Percentiles rank a stretch among this genome's conserved stretches.
These are phyloP conservation scores for Candolleomyces eurysporus DNA, from an alignment of 768 basidiomycete species.

Conservation along the genomic window DNA sequence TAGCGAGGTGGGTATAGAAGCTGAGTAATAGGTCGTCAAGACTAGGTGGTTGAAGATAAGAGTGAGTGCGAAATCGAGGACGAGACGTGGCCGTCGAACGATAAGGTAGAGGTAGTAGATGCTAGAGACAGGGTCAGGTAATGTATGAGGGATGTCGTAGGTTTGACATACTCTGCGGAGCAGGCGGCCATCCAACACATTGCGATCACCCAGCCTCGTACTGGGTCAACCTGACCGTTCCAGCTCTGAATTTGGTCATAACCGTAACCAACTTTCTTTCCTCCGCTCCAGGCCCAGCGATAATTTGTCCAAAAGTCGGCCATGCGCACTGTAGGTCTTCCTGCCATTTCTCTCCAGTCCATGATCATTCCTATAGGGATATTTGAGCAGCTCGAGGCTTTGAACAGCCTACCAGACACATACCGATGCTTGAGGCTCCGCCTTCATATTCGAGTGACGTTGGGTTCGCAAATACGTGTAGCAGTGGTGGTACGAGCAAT, in stretches of 20 bases:
- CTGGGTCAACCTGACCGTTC: slow-evolving; percentile 72
- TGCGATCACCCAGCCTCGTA: slow-evolving; percentile 89
- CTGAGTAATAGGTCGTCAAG: slow-evolving; percentile 89
- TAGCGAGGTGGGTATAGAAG: slow-evolving; percentile 77
- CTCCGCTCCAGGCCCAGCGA: slow-evolving; percentile 78
- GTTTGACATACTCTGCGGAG: slow-evolving; percentile 72
- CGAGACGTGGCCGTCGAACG: slow-evolving; percentile 87
- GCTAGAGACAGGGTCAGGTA: slow-evolving; percentile 21
- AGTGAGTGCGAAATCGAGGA: slow-evolving; percentile 93
- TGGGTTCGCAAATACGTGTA: slow-evolving; percentile 73
- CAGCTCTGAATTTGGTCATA: slow-evolving; percentile 48
- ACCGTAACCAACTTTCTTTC: slow-evolving; percentile 67
- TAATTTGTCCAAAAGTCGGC: slow-evolving; percentile 65
- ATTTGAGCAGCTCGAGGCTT: neutral
- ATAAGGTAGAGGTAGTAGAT: slow-evolving; percentile 85
- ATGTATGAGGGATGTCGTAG: neutral
- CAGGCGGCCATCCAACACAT: slow-evolving; percentile 83
- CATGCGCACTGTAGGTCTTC: slow-evolving; percentile 72
- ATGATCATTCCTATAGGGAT: slow-evolving; percentile 72
- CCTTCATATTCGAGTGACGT: slow-evolving; percentile 70
- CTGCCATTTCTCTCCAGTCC: slow-evolving; percentile 98
- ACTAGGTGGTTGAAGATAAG: slow-evolving; percentile 90
- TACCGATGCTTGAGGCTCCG: slow-evolving; percentile 77
- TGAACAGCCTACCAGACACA: slow-evolving; percentile 18
- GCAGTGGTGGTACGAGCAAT: slow-evolving; percentile 76